A percentile compares a stretch with the other conserved stretches of the same genome.
Evolutionary conservation across 2,329 filamentous ascomycete genomes (phyloP).

Genomic region (Colletotrichum destructivum): DNA sequence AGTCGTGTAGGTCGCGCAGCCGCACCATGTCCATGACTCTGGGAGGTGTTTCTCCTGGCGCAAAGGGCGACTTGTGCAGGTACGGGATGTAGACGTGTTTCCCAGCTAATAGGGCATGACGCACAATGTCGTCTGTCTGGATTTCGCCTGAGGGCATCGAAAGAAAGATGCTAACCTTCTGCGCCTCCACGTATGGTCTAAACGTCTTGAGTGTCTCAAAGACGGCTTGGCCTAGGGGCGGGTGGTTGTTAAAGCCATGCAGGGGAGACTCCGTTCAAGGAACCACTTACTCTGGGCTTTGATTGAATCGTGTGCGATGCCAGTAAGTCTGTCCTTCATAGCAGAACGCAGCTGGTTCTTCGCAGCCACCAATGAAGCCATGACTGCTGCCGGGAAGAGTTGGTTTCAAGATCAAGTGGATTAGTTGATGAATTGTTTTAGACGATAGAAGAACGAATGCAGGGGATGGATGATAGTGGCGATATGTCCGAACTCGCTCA

Average conservation of each 20-base stretch:
- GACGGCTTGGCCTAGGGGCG: conserved; percentile 71
- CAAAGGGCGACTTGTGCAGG: conserved; percentile 74
- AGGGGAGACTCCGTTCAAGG: too few species aligned
- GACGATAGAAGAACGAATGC: neutral
- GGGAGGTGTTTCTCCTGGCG: conserved; percentile 67
- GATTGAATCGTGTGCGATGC: conserved; percentile 74
- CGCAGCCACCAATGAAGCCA: conserved; percentile 73
- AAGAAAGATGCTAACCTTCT: conserved; percentile 86
- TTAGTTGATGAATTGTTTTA: neutral
- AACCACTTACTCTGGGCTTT: conserved; percentile 77
- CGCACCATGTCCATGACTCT: conserved; percentile 96
- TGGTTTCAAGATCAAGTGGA: neutral
- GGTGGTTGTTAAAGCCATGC: conserved; percentile 11
- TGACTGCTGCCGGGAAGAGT: conserved; percentile 49
- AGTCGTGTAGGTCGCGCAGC: conserved; percentile 81
- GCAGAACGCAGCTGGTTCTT: conserved; percentile 83
- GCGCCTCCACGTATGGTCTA: conserved; percentile 82
- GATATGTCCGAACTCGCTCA: neutral
- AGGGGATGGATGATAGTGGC: neutral
- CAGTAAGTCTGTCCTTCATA: conserved; percentile 77
- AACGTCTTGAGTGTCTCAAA: conserved; percentile 77
- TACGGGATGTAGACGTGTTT: conserved; percentile 96
- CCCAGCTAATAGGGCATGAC: conserved; percentile 80
- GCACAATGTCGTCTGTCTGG: conserved; percentile 86
- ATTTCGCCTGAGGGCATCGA: conserved; percentile 94